Evolutionary conservation across 495 filamentous ascomycete genomes (phyloP), one percentile per base, ranked within the genome.

Genomic region (Neurospora africana): DNA sequence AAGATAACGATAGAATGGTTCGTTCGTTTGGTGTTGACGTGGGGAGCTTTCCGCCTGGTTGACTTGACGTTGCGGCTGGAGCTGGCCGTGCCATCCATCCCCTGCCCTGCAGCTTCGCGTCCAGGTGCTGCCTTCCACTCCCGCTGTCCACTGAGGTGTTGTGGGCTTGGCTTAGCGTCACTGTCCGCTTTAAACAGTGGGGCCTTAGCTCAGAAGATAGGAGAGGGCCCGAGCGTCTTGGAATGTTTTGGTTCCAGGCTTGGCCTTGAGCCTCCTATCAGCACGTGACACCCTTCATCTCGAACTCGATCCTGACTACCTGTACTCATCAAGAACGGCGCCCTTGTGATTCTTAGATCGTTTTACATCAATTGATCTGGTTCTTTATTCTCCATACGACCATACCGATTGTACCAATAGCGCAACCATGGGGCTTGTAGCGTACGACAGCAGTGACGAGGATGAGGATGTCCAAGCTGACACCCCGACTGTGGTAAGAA

Each of bases 391-490:
- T 6, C 2, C 1, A 33, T 61, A 61, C 13, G 13, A 30, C 23
- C 23, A 17, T 3, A 30, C 23, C 2, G 2, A 61, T 30, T 30
- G 23, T 2, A 33, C 3, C 9, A 21, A 19, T 4, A n/a, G 17
- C 27, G 39, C 5, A 68, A 72, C 7, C 0, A 94, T 93, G 91
- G 85, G 86, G 17, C 86, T 95, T 3, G 91, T 89, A 11, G 84
- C 81, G 67, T 95, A 95, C 79, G 89, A 87, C 36, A 94, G 91
- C 80, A 94, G 92, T 77, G 91, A 92, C 72, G 92, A 93, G 65
- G 92, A 93, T 43, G 88, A 90, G 43, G 83, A 84, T 69, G 79
- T 81, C 5, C 76, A 70, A 43, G 72, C 70, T 17, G 70, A 78
- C 37, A 21, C 69, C 10, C 44, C 37, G 19, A 23, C 39, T 9